These are phyloP conservation scores for Monosporascus sp. DNA, from an alignment of 2,329 filamentous ascomycete species.

Conservation along the genomic window DNA sequence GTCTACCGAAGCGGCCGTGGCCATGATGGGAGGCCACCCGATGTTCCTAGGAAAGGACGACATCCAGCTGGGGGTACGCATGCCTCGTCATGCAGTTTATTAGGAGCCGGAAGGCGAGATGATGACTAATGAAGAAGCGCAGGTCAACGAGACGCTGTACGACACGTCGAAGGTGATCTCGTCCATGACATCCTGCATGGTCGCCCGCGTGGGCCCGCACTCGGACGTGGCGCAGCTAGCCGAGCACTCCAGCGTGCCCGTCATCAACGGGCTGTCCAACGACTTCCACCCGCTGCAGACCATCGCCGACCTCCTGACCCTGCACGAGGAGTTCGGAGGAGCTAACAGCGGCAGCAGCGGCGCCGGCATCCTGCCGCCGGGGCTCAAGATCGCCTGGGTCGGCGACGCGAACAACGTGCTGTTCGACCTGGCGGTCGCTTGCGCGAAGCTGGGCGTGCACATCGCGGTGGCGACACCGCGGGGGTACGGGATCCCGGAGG, in stretches of 20 bases:
- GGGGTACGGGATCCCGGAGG: constrained; percentile 74
- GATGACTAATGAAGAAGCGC: background rate
- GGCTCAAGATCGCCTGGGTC: constrained; percentile 90
- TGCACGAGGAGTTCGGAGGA: constrained; percentile 67
- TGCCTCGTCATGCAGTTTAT: background rate
- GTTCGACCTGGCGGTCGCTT: constrained; percentile 85
- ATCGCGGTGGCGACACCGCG: constrained; percentile 81
- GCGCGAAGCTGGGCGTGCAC: constrained; percentile 80
- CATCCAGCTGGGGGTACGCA: constrained; percentile 81
- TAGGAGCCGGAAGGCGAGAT: background rate
- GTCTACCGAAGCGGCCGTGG: constrained; percentile 85
- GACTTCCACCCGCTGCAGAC: constrained; percentile 92
- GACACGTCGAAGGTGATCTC: constrained; percentile 90
- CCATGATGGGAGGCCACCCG: constrained; percentile 82
- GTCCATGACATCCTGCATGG: constrained; percentile 83
- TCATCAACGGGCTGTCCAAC: constrained; percentile 84
- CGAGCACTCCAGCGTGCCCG: constrained; percentile 68
- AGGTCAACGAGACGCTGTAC: constrained; percentile 90
- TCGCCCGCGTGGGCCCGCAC: constrained; percentile 73
- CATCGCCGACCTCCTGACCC: constrained; percentile 89
- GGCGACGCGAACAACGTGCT: constrained; percentile 97
- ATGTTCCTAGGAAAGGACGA: constrained; percentile 97
- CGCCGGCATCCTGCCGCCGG: constrained; percentile 61
- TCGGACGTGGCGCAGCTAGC: constrained; percentile 68
- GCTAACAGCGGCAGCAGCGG: constrained; percentile 33